A percentile compares a stretch with the other conserved stretches of the same genome.
These are phyloP conservation scores for Salinomyces thailandicus DNA, from an alignment of 2,329 filamentous ascomycete species.

Conservation along the genomic window DNA sequence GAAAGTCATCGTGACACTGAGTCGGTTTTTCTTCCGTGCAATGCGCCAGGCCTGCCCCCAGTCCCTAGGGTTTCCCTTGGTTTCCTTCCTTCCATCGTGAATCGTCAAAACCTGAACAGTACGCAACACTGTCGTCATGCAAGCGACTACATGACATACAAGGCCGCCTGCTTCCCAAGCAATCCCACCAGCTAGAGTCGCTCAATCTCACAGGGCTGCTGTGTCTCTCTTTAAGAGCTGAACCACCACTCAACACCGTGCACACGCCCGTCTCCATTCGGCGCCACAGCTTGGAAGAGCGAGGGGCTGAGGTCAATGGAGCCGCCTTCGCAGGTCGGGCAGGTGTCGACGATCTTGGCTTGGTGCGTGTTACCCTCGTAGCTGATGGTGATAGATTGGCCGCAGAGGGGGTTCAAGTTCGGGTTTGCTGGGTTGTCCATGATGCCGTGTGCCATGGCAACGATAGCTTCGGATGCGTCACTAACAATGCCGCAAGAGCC, in stretches of 20 bases:
- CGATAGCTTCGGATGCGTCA: conserved; percentile 47
- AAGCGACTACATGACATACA: not conserved
- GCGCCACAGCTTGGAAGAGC: conserved; percentile 29
- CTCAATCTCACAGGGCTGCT: too few species aligned
- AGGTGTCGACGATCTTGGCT: conserved; percentile 63
- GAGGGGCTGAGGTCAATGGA: conserved; percentile 50
- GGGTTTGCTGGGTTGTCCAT: conserved; percentile 47
- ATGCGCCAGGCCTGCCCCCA: not conserved
- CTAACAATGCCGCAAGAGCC: conserved; percentile 59
- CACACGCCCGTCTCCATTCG: conserved; percentile 26
- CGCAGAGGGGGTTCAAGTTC: conserved; percentile 62
- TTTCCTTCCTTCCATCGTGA: not conserved
- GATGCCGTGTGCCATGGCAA: conserved; percentile 55
- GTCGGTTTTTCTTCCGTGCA: not conserved
- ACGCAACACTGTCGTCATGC: not conserved
- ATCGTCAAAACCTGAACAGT: not conserved
- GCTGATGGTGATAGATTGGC: conserved; percentile 54
- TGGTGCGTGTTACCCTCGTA: conserved; percentile 46
- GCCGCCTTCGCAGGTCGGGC: conserved; percentile 51
- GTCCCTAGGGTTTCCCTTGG: too few species aligned
- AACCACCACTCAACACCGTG: conserved; percentile 34
- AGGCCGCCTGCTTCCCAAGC: too few species aligned
- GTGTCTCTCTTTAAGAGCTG: conserved; percentile 2
- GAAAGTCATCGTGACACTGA: not conserved
- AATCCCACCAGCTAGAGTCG: not conserved